phyloP scores from a whole-genome alignment of 768 basidiomycete genomes.

The Baorangia bicolor region DNA sequence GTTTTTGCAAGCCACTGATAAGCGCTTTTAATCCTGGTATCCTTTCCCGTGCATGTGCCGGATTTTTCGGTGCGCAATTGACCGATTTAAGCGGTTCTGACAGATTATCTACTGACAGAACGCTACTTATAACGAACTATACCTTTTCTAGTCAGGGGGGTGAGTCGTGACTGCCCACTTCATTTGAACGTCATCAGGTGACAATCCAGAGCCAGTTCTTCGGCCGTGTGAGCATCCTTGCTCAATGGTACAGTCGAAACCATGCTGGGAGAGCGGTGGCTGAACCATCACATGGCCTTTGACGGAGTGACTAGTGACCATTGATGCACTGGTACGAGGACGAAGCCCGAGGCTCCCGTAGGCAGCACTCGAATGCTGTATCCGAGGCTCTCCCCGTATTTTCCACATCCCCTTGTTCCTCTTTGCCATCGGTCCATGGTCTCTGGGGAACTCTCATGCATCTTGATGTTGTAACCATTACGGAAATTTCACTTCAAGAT shows the following conservation, averaged over 20 bases:
- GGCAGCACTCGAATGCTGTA: too few species aligned
- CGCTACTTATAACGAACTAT: not conserved
- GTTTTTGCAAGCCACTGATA: not conserved
- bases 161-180: too few species aligned
- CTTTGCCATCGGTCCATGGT: not conserved
- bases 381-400: not conserved
- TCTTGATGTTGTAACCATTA: too few species aligned
- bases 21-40: not conserved
- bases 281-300: not conserved
- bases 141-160: not conserved
- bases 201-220: not conserved
- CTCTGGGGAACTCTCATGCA: too few species aligned
- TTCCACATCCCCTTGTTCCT: not conserved
- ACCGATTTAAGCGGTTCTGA: not conserved
- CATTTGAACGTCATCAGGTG: constrained; percentile 12
- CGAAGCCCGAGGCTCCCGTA: not conserved
- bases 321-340: too few species aligned
- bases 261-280: not conserved
- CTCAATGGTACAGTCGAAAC: not conserved
- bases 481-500: too few species aligned
- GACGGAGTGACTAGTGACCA: not conserved
- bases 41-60: not conserved
- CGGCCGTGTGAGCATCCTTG: constrained; percentile 2
- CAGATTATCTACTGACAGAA: not conserved
- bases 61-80: not conserved